Evolutionary conservation across 2,329 filamentous ascomycete genomes (phyloP).

Genomic region (Sporothrix curviconia): DNA sequence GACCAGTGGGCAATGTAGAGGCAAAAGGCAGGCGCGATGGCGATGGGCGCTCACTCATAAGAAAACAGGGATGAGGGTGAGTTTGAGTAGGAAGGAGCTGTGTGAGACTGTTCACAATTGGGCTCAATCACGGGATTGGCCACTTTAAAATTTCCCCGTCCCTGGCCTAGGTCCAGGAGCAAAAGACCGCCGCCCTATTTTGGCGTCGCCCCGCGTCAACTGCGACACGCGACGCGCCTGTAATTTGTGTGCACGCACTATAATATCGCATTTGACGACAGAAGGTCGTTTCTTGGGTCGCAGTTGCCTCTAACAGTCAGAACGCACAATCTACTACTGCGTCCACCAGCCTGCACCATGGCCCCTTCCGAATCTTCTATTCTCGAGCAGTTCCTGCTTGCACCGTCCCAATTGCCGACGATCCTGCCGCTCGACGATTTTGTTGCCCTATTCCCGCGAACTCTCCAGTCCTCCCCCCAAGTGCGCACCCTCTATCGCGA

Average conservation of each 20-base stretch:
- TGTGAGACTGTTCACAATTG: background rate
- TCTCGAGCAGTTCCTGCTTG: slow-evolving; percentile 69
- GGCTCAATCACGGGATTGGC: slow-evolving; percentile 6
- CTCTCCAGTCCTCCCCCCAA: slow-evolving; percentile 58
- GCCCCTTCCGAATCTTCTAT: slow-evolving; percentile 64
- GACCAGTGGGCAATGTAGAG: background rate
- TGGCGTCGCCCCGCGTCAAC: slow-evolving; percentile 9
- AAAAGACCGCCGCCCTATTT: background rate
- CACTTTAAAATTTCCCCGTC: slow-evolving; percentile 1
- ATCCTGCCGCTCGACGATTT: slow-evolving; percentile 71
- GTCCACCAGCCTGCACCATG: slow-evolving; percentile 42
- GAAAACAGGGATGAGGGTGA: background rate
- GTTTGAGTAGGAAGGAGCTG: slow-evolving; percentile 4
- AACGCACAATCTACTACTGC: too few relatives aligned
- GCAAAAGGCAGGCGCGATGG: background rate
- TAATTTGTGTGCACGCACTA: background rate
- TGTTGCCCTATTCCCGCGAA: slow-evolving; percentile 65
- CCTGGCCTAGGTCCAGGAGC: too few relatives aligned
- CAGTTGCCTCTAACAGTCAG: too few relatives aligned
- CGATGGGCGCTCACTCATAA: background rate
- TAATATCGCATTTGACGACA: background rate
- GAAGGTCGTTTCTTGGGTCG: too few relatives aligned
- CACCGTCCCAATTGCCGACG: slow-evolving; percentile 66
- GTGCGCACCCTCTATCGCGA: slow-evolving; percentile 70
- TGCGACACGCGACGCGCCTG: slow-evolving; percentile 12